phyloP scores from a whole-genome alignment of 768 basidiomycete genomes.

The Boletus tomentosulus region DNA sequence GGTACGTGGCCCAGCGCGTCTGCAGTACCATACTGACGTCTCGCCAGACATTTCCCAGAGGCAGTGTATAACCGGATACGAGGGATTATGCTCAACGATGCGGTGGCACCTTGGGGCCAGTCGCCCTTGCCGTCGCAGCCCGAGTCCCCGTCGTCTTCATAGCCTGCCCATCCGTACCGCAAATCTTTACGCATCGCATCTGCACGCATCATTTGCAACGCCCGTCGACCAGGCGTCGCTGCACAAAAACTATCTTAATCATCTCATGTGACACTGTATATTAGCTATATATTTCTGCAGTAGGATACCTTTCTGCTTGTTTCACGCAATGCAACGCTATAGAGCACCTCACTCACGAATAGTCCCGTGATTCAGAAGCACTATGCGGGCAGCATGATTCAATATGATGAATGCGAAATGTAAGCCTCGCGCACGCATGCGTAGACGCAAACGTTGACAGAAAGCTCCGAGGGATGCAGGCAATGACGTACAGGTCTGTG shows the following conservation, averaged over 20 bases:
- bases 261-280: neutral
- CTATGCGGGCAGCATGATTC: too few relatives aligned
- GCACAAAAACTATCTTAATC: neutral
- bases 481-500: too few relatives aligned
- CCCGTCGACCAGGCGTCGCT: neutral
- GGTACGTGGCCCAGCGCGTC: slow-evolving; percentile 38
- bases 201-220: neutral
- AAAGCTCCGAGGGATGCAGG: too few relatives aligned
- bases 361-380: too few relatives aligned
- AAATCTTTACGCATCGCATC: neutral
- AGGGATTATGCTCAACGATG: slow-evolving; percentile 74
- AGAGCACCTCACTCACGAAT: too few relatives aligned
- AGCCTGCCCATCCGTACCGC: too few relatives aligned
- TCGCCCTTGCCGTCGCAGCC: slow-evolving; percentile 14
- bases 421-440: too few relatives aligned
- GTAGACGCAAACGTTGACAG: too few relatives aligned
- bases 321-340: neutral
- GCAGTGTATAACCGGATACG: slow-evolving; percentile 78
- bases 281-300: neutral
- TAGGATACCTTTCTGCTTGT: neutral
- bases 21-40: neutral
- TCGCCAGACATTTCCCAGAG: slow-evolving; percentile 63
- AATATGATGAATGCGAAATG: too few relatives aligned
- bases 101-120: slow-evolving; percentile 43
- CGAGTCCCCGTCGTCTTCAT: neutral